phyloP scores from a whole-genome alignment of 1,284 basidiomycete genomes.

The Sanghuangporus baumii region DNA sequence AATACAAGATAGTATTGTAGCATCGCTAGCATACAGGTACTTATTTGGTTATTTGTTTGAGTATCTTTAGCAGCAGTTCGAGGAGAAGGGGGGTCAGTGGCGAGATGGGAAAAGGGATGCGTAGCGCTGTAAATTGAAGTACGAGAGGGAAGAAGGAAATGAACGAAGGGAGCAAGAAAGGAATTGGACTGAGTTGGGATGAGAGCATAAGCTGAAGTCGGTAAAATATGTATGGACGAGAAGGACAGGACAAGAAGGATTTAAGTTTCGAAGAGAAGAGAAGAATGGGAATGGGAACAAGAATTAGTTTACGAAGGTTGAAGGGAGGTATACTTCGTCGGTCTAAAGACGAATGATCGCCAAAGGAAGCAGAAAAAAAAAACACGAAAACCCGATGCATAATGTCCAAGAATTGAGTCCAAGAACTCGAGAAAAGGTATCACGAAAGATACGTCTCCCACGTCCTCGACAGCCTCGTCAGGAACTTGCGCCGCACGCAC shows the following conservation, averaged over 20 bases:
- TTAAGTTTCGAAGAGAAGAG: not conserved
- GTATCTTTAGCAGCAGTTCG: not conserved
- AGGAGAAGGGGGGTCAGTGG: no score
- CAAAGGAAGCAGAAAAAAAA: no score
- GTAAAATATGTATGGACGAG: not conserved
- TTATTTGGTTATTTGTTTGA: not conserved
- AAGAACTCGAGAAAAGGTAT: not conserved
- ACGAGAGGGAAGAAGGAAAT: not conserved
- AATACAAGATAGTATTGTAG: not conserved
- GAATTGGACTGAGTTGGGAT: not conserved
- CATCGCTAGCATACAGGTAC: not conserved
- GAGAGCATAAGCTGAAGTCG: not conserved
- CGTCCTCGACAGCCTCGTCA: slow-evolving; percentile 12
- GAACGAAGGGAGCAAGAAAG: not conserved
- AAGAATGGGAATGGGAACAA: not conserved
- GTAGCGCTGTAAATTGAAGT: not conserved
- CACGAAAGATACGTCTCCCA: slow-evolving; percentile 1
- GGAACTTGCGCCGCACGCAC: slow-evolving; percentile 15
- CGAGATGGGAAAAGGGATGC: no score
- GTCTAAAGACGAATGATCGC: no score
- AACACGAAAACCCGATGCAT: no score
- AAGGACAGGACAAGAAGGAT: not conserved
- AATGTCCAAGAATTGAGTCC: no score
- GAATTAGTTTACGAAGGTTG: no score
- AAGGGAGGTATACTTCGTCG: not conserved